Conservation (phyloP, 164 flowering plant species). For the Hamamelis virginiana region DNA sequence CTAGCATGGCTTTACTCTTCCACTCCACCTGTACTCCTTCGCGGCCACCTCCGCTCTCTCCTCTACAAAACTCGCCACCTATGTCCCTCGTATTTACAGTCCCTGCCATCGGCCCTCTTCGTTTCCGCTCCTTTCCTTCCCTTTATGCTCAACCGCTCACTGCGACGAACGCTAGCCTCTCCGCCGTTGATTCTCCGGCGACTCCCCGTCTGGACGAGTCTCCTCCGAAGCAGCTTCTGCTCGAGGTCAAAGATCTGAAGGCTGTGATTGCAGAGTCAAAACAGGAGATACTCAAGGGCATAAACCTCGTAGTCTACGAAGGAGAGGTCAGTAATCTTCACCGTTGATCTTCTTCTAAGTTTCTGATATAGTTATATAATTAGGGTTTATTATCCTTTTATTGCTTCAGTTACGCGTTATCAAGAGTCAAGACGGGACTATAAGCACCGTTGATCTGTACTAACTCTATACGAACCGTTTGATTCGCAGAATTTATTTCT, state of each 20-base stretch:
- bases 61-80: slow-evolving; percentile 6
- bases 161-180: slow-evolving; percentile 9
- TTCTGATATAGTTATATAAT: not conserved
- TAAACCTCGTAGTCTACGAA: slow-evolving; percentile 61
- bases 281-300: slow-evolving; percentile 73
- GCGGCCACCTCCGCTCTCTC: not conserved
- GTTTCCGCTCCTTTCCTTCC: not conserved
- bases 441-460: too few relatives aligned
- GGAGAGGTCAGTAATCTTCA: slow-evolving; percentile 65
- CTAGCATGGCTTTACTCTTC: not conserved
- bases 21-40: not conserved
- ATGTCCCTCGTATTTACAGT: not conserved
- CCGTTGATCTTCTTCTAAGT: not conserved
- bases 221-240: slow-evolving; percentile 43
- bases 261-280: slow-evolving; percentile 70
- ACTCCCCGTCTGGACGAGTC: slow-evolving; percentile 10
- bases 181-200: slow-evolving; percentile 39
- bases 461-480: too few relatives aligned
- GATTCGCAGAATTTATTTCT: too few relatives aligned
- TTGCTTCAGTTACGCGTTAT: not conserved
- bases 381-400: slow-evolving; percentile 3
- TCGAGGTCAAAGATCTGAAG: slow-evolving; percentile 73
- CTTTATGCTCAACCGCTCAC: not conserved
- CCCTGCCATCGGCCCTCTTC: not conserved
- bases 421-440: too few relatives aligned